Conservation (phyloP, 441 rosid genomes). For the Adansonia rubrostipa region DNA sequence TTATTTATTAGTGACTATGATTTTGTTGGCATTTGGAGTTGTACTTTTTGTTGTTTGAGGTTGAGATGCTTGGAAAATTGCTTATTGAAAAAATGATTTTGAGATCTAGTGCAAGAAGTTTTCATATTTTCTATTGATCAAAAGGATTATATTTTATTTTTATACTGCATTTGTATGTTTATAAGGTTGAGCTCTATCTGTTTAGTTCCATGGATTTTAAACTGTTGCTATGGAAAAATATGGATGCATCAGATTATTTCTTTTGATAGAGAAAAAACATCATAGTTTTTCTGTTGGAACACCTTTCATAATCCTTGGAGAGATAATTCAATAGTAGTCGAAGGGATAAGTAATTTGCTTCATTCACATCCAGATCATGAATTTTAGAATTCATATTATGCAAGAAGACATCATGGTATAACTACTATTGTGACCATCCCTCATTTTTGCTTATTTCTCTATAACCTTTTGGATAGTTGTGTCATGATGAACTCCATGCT, state of each 20-base stretch:
- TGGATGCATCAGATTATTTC: background rate
- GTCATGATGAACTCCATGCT: background rate
- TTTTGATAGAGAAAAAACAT: background rate
- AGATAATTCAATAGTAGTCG: too few species aligned
- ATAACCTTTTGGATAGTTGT: background rate
- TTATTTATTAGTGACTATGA: background rate
- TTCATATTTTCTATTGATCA: background rate
- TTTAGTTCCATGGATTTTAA: background rate
- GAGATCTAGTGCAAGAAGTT: background rate
- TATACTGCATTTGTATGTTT: background rate
- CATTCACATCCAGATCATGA: too few species aligned
- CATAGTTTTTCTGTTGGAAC: too few species aligned
- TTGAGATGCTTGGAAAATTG: background rate
- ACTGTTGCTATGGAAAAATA: background rate
- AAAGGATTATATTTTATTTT: background rate
- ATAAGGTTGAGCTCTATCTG: background rate
- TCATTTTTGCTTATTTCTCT: background rate
- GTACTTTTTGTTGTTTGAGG: background rate
- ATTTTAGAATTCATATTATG: too few species aligned
- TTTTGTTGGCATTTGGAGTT: conserved; percentile 2
- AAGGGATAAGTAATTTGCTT: too few species aligned
- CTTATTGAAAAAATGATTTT: background rate
- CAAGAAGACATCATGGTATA: background rate
- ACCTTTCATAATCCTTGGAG: too few species aligned
- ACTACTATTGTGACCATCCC: background rate